A percentile compares a stretch with the other conserved stretches of the same genome.
Evolutionary conservation across 192 early-diverging fungal species (phyloP).

Genomic region (Coemansia sp.): DNA sequence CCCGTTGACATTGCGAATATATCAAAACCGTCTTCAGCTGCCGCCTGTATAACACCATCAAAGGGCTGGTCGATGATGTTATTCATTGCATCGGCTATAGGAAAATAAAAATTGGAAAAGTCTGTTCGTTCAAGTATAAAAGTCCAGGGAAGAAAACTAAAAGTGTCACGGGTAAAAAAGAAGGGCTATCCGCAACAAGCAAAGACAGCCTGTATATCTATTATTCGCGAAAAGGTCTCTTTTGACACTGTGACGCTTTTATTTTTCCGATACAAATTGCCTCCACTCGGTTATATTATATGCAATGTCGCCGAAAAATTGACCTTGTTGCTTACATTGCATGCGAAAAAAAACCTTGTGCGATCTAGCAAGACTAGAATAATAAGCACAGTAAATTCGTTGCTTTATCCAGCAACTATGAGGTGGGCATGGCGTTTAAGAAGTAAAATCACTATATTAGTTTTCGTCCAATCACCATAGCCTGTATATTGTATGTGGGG

Average conservation of each 20-base stretch:
- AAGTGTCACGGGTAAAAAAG: constrained; percentile 1
- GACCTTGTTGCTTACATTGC: constrained; percentile 1
- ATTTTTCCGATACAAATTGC: background rate
- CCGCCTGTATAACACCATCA: constrained; percentile 38
- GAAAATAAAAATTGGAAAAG: constrained; percentile 4
- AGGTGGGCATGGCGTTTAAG: background rate
- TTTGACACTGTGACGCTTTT: background rate
- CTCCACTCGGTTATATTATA: constrained; percentile 1
- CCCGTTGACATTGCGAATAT: constrained; percentile 54
- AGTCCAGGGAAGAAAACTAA: background rate
- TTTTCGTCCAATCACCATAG: background rate
- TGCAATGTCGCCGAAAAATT: constrained; percentile 2
- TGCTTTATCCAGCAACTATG: background rate
- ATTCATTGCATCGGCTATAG: constrained; percentile 32
- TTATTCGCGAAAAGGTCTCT: background rate
- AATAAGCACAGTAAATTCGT: background rate
- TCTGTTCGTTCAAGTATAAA: background rate
- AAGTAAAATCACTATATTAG: background rate
- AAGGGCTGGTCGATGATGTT: constrained; percentile 32
- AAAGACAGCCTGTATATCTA: constrained; percentile 12
- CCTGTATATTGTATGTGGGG: background rate
- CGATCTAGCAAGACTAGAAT: background rate
- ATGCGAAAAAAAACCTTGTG: background rate
- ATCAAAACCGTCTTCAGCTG: constrained; percentile 46
- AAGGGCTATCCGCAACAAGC: background rate